These are phyloP conservation scores for Amanita phalloides DNA, from an alignment of 768 basidiomycete species.

Conservation along the genomic window DNA sequence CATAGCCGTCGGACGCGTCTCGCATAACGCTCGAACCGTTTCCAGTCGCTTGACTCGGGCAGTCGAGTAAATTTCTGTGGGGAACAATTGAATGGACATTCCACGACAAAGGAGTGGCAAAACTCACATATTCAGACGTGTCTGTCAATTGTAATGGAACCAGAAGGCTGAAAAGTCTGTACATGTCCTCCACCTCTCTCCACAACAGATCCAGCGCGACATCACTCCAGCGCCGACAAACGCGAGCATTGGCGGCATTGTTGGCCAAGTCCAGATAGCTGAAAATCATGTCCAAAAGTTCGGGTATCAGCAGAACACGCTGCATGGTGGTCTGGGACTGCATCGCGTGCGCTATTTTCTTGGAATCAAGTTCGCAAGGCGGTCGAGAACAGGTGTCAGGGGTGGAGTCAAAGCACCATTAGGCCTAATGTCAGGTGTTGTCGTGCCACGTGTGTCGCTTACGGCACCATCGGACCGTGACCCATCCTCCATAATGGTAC, in stretches of 20 bases:
- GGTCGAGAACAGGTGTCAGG: no score
- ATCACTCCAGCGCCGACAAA: conserved; percentile 51
- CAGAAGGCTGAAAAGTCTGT: conserved; percentile 36
- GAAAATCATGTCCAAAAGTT: conserved; percentile 50
- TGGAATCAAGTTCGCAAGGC: background rate
- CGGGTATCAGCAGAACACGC: conserved; percentile 43
- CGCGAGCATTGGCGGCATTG: conserved; percentile 35
- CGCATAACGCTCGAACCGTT: conserved; percentile 42
- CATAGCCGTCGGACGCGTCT: conserved; percentile 27
- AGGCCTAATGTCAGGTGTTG: no score
- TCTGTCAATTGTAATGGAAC: conserved; percentile 25
- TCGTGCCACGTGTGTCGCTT: no score
- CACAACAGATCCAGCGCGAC: conserved; percentile 48
- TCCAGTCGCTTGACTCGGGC: conserved; percentile 42
- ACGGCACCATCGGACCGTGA: no score
- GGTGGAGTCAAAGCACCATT: no score
- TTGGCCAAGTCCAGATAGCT: conserved; percentile 28
- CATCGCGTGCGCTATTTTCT: background rate
- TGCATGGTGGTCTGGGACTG: conserved; percentile 8
- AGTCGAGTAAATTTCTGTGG: conserved; percentile 28
- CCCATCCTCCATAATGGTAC: no score
- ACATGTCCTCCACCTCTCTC: conserved; percentile 38
- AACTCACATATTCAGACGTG: conserved; percentile 19
- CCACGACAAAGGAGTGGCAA: background rate
- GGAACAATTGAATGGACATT: background rate